Percentiles rank a stretch among this genome's conserved stretches.
phyloP scores from a whole-genome alignment of 306 rosid genomes.

The Medicago lupulina region DNA sequence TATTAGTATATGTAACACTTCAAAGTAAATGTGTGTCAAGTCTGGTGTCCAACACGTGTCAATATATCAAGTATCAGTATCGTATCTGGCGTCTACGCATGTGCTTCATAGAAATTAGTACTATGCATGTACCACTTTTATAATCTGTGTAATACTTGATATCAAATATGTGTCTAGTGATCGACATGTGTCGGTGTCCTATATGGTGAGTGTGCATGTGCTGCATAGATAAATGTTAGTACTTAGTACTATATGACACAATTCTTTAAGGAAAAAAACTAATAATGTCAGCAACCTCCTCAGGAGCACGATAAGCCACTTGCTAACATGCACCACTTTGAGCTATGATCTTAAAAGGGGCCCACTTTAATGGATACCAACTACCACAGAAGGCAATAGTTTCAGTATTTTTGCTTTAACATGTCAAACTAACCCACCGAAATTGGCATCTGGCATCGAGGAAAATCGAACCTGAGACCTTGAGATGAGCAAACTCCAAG shows the following conservation, averaged over 20 bases:
- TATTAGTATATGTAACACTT: background rate
- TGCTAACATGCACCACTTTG: slow-evolving; percentile 37
- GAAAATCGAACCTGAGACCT: no score
- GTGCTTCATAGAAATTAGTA: background rate
- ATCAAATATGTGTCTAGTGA: background rate
- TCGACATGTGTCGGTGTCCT: no score
- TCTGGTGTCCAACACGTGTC: background rate
- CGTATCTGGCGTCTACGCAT: background rate
- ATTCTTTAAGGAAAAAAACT: background rate
- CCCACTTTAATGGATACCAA: slow-evolving; percentile 23
- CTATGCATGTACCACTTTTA: no score
- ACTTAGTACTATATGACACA: background rate
- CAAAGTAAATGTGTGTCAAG: background rate
- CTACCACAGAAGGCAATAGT: slow-evolving; percentile 17
- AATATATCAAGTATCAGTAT: background rate
- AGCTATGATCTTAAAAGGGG: slow-evolving; percentile 12
- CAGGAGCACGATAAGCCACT: slow-evolving; percentile 12
- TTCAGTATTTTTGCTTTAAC: no score
- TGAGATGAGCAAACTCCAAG: no score
- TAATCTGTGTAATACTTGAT: background rate
- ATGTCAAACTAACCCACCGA: no score
- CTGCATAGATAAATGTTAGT: background rate
- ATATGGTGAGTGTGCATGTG: background rate
- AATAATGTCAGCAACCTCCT: slow-evolving; percentile 5
- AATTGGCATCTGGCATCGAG: no score